Evolutionary conservation across 2,329 filamentous ascomycete genomes (phyloP), one percentile per base, ranked within the genome.

Genomic region (Zopfia rhizophila): DNA sequence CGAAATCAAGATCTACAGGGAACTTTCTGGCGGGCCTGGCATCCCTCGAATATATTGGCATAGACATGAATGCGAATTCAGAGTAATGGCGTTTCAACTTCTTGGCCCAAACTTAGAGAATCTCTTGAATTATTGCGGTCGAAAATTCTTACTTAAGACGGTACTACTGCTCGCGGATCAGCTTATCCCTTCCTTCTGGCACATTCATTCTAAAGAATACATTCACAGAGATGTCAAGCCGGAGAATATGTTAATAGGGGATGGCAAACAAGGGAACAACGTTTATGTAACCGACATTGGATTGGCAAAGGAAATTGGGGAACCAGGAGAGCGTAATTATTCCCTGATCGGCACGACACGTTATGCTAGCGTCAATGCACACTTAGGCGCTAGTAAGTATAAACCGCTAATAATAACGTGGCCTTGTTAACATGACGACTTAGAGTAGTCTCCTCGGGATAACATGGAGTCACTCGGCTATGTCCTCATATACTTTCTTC

Each of bases 381-480:
- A 63, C 38, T 38, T 45, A 22, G 60, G 45, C 6, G 24, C 38
- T 29, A 43, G 53, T 60, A 30, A 41, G 49, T 41, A 25, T 16
- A 37, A 22, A 53, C 31, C 30, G 14, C 38, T 13, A 21, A 42
- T 22, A 22, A n/a, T 30, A 23, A 51, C 29, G n/a, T n/a, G 29
- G 30, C 28, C 16, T 45, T 24, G 31, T 47, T 59, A 40, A 54
- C 40, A 16, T 27, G 21, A n/a, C 21, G 32, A 27, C 38, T 12
- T 45, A 65, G 60, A 49, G 47, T 55, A 66, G 50, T 63, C 54
- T 23, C 56, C 45, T 46, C 46, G 45, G 13, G 61, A 66, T 48
- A 55, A 66, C 38, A 50, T 66, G 33, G 61, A 65, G 44, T 61
- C 59, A 30, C 45, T 65, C 12, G 53, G 61, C 33, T 66, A 64